These are phyloP conservation scores for Candida labiduridarum DNA, from an alignment of 1,139 yeast species.

Conservation along the genomic window DNA sequence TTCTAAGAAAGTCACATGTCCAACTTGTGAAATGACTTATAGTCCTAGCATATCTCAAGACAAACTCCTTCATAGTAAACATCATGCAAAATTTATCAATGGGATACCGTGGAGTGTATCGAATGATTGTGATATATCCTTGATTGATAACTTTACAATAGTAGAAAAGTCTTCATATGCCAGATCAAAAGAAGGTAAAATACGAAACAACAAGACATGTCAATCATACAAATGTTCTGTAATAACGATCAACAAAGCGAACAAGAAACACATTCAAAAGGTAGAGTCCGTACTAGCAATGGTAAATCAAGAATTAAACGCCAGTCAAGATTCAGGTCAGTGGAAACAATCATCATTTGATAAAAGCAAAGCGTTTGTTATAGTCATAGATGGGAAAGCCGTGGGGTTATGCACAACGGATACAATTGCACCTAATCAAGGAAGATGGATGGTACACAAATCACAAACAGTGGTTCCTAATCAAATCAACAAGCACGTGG, in stretches of 20 bases:
- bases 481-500: slow-evolving; percentile 29
- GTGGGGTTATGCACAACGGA: slow-evolving; percentile 58
- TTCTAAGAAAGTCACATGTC: slow-evolving; percentile 38
- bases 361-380: slow-evolving; percentile 48
- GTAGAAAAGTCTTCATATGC: not conserved
- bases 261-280: slow-evolving; percentile 23
- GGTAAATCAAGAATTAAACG: slow-evolving; percentile 63
- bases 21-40: slow-evolving; percentile 64
- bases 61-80: slow-evolving; percentile 46
- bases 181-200: slow-evolving; percentile 3
- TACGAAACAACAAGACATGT: slow-evolving; percentile 7
- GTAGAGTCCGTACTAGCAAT: slow-evolving; percentile 38
- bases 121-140: slow-evolving; percentile 19
- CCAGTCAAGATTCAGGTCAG: slow-evolving; percentile 51
- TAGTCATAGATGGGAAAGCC: slow-evolving; percentile 40
- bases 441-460: slow-evolving; percentile 52
- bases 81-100: slow-evolving; percentile 46
- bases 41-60: slow-evolving; percentile 48
- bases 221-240: slow-evolving; percentile 17
- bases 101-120: slow-evolving; percentile 50
- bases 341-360: slow-evolving; percentile 40
- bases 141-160: not conserved
- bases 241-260: slow-evolving; percentile 20
- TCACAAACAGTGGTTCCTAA: slow-evolving; percentile 38
- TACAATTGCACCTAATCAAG: slow-evolving; percentile 27